A percentile compares a stretch with the other conserved stretches of the same genome.
These are phyloP conservation scores for Halophytophthora batemanensis DNA, from an alignment of 352 stramenopile species.

Conservation along the genomic window DNA sequence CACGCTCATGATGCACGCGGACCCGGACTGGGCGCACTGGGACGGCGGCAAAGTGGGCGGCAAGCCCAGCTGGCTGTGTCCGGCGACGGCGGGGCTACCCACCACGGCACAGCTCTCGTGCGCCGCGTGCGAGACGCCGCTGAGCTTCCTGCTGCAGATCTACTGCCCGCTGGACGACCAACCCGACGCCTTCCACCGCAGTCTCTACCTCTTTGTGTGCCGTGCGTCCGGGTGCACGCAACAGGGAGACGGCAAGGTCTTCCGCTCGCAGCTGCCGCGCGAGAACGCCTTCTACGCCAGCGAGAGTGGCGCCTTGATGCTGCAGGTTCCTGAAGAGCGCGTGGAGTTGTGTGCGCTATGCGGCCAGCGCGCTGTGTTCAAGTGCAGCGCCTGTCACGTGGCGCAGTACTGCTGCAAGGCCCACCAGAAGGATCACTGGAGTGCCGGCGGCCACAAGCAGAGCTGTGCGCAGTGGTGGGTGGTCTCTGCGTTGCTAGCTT, in stretches of 20 bases:
- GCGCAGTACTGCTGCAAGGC: constrained; percentile 75
- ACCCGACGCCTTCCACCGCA: constrained; percentile 90
- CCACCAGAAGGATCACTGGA: constrained; percentile 83
- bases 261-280: constrained; percentile 86
- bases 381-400: constrained; percentile 68
- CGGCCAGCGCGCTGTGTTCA: constrained; percentile 59
- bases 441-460: constrained; percentile 56
- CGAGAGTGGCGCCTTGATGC: constrained; percentile 31
- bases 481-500: background rate
- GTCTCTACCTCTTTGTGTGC: constrained; percentile 92
- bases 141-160: constrained; percentile 89
- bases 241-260: constrained; percentile 62
- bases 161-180: constrained; percentile 91
- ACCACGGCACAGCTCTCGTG: constrained; percentile 47
- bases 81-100: constrained; percentile 30
- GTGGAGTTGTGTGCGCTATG: constrained; percentile 52
- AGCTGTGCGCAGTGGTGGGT: constrained; percentile 57
- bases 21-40: constrained; percentile 85
- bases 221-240: constrained; percentile 52
- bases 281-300: constrained; percentile 90
- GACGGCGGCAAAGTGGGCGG: constrained; percentile 92
- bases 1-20: constrained; percentile 37
- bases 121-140: constrained; percentile 32
- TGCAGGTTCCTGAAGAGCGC: constrained; percentile 13
- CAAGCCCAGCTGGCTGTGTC: constrained; percentile 86